Evolutionary conservation across 805 yeast genomes (phyloP), one percentile per base, ranked within the genome.

Genomic region (Cyberlindnera bimundalis): DNA sequence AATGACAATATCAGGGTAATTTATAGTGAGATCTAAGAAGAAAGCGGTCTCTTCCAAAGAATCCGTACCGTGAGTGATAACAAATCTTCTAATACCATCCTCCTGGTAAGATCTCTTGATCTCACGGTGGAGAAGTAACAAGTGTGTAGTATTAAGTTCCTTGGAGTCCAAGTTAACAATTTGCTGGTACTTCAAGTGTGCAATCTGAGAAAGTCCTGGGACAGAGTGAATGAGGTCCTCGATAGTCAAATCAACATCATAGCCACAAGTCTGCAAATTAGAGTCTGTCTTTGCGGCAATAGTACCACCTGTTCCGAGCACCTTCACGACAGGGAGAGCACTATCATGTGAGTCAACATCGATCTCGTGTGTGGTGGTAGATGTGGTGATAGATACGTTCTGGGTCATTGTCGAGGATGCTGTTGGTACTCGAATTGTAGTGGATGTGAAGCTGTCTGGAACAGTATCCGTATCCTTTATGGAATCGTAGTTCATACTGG

Each of bases 11-110:
- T 66, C 68, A 46, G 70, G 70, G 41, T 62, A 52, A 40, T 66
- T 68, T 33, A 68, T 59, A 5, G 71, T 64, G 37, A 73, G 61
- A 48, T 79, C 82, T 29, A 80, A 61, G 56, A 80, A 80, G 53
- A 80, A 79, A 0, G 84, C 77, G 12, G 87, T 79, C 55, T 80
- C 87, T 39, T 81, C 80, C 59, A 79, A 65, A 1, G 85, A 77
- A 52, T 80, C 87, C 4, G 87, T 80, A 17, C 87, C 87, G 56
- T 80, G 87, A 2, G 85, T 80, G 27, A 80, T 73, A 25, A 80
- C 85, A 21, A 79, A 70, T 21, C 82, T 83, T 52, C 77, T 83
- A 46, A 71, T 74, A 19, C 62, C 60, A 33, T 52, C 59, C 8
- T 62, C 49, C 31, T 61, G 64, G 36, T 78, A 58, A 20, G 74